Evolutionary conservation across 192 early-diverging fungal species (phyloP).

Genomic region (Entophlyctis luteolus): DNA sequence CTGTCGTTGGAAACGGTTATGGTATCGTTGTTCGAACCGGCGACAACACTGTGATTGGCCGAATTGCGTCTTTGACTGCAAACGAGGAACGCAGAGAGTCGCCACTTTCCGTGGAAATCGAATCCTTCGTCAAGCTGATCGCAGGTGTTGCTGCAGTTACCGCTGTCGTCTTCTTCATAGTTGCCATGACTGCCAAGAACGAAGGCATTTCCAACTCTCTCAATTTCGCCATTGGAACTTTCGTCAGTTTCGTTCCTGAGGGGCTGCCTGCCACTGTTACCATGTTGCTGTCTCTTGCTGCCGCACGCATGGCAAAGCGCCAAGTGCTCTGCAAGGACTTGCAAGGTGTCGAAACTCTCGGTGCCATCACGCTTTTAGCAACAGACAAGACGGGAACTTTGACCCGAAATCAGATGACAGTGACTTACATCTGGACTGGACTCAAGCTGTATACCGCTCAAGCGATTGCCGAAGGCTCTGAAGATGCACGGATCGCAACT

Average conservation of each 20-base stretch:
- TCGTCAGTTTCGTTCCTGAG: slow-evolving; percentile 34
- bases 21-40: slow-evolving; percentile 76
- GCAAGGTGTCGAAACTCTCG: neutral
- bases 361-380: slow-evolving; percentile 41
- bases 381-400: slow-evolving; percentile 75
- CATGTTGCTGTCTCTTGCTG: slow-evolving; percentile 68
- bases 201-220: slow-evolving; percentile 5
- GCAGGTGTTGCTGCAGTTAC: slow-evolving; percentile 30
- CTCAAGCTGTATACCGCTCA: slow-evolving; percentile 85
- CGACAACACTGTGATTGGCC: slow-evolving; percentile 69
- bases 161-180: neutral
- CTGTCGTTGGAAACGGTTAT: slow-evolving; percentile 63
- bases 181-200: slow-evolving; percentile 1
- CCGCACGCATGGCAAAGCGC: slow-evolving; percentile 64
- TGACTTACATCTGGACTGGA: slow-evolving; percentile 69
- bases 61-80: slow-evolving; percentile 59
- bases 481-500: slow-evolving; percentile 45
- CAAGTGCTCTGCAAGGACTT: neutral
- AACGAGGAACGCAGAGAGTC: slow-evolving; percentile 34
- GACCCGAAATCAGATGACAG: slow-evolving; percentile 78
- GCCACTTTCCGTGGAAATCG: slow-evolving; percentile 57
- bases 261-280: slow-evolving; percentile 77
- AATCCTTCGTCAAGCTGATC: slow-evolving; percentile 66
- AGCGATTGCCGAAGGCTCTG: slow-evolving; percentile 60
- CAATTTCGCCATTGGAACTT: slow-evolving; percentile 8